Evolutionary conservation across 768 basidiomycete genomes (phyloP).

Genomic region (Pisolithus orientalis): DNA sequence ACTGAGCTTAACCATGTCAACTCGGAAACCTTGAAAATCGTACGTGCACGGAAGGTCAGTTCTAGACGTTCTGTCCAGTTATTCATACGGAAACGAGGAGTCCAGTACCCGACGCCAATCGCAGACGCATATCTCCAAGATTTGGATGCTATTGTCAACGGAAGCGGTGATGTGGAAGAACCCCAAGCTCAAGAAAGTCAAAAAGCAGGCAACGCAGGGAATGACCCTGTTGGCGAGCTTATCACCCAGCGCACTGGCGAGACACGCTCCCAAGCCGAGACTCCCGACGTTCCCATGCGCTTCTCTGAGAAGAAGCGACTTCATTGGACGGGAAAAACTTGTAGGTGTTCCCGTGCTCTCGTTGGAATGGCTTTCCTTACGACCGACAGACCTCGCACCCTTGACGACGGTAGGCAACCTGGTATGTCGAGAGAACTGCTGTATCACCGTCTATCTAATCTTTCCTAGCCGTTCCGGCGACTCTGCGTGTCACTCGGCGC

Average conservation of each 20-base stretch:
- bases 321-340: slow-evolving; percentile 83
- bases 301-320: slow-evolving; percentile 82
- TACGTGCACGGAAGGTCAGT: slow-evolving; percentile 65
- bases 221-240: slow-evolving; percentile 10
- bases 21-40: slow-evolving; percentile 48
- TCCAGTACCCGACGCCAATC: slow-evolving; percentile 61
- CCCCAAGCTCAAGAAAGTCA: slow-evolving; percentile 11
- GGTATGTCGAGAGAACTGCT: slow-evolving; percentile 32
- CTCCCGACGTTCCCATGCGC: slow-evolving; percentile 63
- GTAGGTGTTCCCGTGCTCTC: slow-evolving; percentile 34
- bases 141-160: slow-evolving; percentile 31
- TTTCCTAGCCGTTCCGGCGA: slow-evolving; percentile 78
- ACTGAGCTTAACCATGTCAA: slow-evolving; percentile 68
- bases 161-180: neutral
- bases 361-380: slow-evolving; percentile 29
- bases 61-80: neutral
- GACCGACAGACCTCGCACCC: slow-evolving; percentile 55
- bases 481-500: slow-evolving; percentile 83
- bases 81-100: neutral
- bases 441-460: neutral
- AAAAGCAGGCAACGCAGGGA: neutral
- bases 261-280: slow-evolving; percentile 37
- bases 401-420: slow-evolving; percentile 94
- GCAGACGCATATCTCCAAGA: slow-evolving; percentile 56
- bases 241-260: slow-evolving; percentile 33